These are phyloP conservation scores for Pseudogymnoascus sp. DNA, from an alignment of 2,329 filamentous ascomycete species.

Conservation along the genomic window DNA sequence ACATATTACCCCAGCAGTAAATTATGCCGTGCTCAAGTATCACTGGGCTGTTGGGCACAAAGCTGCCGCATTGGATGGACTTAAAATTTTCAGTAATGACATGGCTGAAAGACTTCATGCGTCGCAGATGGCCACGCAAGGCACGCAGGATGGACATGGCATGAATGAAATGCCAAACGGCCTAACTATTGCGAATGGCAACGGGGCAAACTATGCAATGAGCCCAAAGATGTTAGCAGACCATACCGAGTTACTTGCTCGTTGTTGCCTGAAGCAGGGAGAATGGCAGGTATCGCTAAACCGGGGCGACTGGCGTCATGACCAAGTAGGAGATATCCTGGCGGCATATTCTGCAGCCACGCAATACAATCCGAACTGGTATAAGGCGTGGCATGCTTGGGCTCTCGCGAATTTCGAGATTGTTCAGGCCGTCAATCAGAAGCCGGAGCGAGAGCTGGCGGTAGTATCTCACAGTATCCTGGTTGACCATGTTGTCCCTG, in stretches of 20 bases:
- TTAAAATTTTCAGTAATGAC: slow-evolving; percentile 54
- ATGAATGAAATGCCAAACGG: slow-evolving; percentile 15
- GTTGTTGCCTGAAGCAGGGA: slow-evolving; percentile 92
- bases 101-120: slow-evolving; percentile 35
- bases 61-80: slow-evolving; percentile 47
- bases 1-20: slow-evolving; percentile 58
- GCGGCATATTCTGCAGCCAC: slow-evolving; percentile 89
- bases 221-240: slow-evolving; percentile 43
- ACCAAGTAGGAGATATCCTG: slow-evolving; percentile 79
- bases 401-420: slow-evolving; percentile 98
- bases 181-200: slow-evolving; percentile 21
- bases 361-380: slow-evolving; percentile 88
- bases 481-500: slow-evolving; percentile 84
- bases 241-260: slow-evolving; percentile 69
- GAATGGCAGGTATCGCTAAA: slow-evolving; percentile 89
- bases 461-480: slow-evolving; percentile 58
- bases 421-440: slow-evolving; percentile 61
- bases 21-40: slow-evolving; percentile 96
- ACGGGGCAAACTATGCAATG: slow-evolving; percentile 35
- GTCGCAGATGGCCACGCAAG: slow-evolving; percentile 22
- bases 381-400: slow-evolving; percentile 99
- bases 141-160: slow-evolving; percentile 28
- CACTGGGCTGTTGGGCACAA: slow-evolving; percentile 82
- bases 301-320: slow-evolving; percentile 80
- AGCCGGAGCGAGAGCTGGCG: slow-evolving; percentile 20